Evolutionary conservation across 257 asterid genomes (phyloP).

Genomic region (Capsicum chinense): DNA sequence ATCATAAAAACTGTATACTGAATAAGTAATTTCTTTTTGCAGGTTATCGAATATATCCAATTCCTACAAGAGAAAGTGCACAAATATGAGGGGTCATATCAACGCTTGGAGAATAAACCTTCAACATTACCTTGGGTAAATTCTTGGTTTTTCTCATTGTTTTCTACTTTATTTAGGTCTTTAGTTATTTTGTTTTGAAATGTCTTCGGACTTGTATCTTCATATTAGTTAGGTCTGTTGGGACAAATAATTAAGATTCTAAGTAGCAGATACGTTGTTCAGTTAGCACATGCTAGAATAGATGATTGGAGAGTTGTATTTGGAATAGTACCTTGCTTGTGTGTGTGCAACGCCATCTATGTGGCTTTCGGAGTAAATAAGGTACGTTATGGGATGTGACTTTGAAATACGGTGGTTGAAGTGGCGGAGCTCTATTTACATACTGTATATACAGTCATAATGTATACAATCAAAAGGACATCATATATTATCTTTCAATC

Average conservation of each 20-base stretch:
- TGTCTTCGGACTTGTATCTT: background rate
- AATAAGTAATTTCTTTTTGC: conserved; percentile 26
- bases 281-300: background rate
- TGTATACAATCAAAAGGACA: background rate
- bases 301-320: conserved; percentile 12
- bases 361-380: background rate
- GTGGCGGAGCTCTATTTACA: background rate
- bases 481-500: background rate
- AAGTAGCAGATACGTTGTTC: background rate
- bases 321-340: conserved; percentile 7
- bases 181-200: background rate
- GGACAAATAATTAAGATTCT: background rate
- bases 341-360: background rate
- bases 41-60: conserved; percentile 95
- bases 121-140: conserved; percentile 74
- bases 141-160: conserved; percentile 11
- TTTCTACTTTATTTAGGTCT: background rate
- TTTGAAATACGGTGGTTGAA: background rate
- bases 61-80: conserved; percentile 86
- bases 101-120: conserved; percentile 72
- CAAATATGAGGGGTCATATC: conserved; percentile 67
- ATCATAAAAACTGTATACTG: background rate
- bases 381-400: background rate
- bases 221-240: background rate
- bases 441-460: background rate